phyloP scores from a whole-genome alignment of 305 asterid genomes.

The Petunia hybrid region DNA sequence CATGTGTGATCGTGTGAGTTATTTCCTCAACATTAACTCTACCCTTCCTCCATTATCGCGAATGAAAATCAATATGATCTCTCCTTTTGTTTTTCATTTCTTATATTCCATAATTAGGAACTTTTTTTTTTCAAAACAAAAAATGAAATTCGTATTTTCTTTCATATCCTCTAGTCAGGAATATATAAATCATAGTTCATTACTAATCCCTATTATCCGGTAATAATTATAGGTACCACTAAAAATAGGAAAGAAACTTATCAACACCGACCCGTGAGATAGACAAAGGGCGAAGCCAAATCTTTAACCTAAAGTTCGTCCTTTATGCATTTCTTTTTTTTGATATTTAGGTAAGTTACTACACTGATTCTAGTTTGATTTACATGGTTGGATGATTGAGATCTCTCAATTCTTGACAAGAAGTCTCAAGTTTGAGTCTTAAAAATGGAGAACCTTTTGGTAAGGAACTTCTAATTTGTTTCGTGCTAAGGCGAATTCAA shows the following conservation, averaged over 20 bases:
- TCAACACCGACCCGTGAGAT: background rate
- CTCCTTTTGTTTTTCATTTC: background rate
- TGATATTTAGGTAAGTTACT: too few species aligned
- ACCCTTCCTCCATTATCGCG: too few species aligned
- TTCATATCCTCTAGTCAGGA: constrained; percentile 1
- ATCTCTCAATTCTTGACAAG: too few species aligned
- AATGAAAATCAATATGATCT: too few species aligned
- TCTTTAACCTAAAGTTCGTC: background rate
- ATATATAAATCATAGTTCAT: background rate
- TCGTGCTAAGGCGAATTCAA: too few species aligned
- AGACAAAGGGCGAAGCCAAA: background rate
- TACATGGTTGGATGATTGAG: too few species aligned
- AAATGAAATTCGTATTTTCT: background rate
- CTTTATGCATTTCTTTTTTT: background rate
- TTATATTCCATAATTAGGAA: background rate
- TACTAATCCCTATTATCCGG: background rate
- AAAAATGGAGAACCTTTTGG: too few species aligned
- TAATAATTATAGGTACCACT: background rate
- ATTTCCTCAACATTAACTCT: too few species aligned
- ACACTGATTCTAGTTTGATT: too few species aligned
- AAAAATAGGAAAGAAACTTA: background rate
- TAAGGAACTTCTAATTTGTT: too few species aligned
- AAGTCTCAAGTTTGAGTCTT: too few species aligned
- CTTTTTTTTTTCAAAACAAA: background rate
- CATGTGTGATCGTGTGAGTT: too few species aligned